Percentiles rank a stretch among this genome's conserved stretches.
Evolutionary conservation across 495 filamentous ascomycete species (phyloP).

Genomic region (Podospora comata): DNA sequence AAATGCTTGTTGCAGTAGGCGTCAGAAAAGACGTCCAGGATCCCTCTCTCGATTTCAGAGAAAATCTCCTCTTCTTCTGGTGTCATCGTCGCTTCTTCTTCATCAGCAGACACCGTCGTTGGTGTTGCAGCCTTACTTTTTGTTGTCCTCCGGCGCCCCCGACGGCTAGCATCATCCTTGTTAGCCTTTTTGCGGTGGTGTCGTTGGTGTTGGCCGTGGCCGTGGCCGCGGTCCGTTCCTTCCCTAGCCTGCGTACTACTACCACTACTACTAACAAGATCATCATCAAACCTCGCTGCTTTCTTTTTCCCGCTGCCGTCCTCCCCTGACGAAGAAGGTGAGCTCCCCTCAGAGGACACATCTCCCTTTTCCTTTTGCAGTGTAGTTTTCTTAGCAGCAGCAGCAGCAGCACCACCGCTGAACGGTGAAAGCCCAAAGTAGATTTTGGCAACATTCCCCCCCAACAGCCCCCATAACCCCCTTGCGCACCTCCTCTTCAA

Average conservation of each 20-base stretch:
- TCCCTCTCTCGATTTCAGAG: conserved; percentile 48
- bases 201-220: background rate
- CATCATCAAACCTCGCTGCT: background rate
- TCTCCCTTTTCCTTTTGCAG: background rate
- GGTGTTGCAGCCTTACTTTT: background rate
- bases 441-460: conserved; percentile 44
- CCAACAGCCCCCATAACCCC: conserved; percentile 50
- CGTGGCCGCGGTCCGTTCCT: conserved; percentile 1
- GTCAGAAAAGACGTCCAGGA: conserved; percentile 74
- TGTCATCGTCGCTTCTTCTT: background rate
- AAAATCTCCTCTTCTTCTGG: conserved; percentile 38
- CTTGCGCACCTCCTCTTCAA: conserved; percentile 53
- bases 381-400: background rate
- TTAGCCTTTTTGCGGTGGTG: background rate
- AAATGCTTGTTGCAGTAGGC: conserved; percentile 89
- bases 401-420: background rate
- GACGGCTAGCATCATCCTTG: background rate
- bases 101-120: background rate
- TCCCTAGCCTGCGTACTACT: conserved; percentile 3
- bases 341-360: background rate
- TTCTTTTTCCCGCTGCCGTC: background rate
- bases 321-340: background rate
- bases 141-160: background rate
- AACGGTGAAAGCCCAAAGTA: conserved; percentile 45
- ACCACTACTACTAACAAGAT: background rate